Evolutionary conservation across 1,284 basidiomycete genomes (phyloP), one percentile per base, ranked within the genome.

Genomic region (Marasmius oreades): DNA sequence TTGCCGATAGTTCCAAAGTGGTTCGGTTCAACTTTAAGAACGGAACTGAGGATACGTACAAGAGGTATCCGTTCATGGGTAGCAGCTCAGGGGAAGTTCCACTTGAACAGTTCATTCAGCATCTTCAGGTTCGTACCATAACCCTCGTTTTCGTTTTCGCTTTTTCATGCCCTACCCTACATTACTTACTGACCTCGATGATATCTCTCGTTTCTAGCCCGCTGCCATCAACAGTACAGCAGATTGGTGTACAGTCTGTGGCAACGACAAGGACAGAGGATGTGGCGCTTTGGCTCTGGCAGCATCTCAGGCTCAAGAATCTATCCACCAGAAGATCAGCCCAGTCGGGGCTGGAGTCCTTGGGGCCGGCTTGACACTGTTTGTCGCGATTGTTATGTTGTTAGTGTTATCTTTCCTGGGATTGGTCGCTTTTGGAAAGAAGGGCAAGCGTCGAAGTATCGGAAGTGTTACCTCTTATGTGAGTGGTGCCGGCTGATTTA

Each of bases 21-120:
- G 68, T 93, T 51, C 80, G 86, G 31, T 79, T 92, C 70, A 86
- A 84, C 66, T 92, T 93, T 78, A 86, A 87, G 69, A 94, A 94
- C 66, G 90, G 90, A 8, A 86, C 88, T 1, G 70, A 69, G 37
- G 73, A 74, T 26, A 70, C 72, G 44, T 85, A 84, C 65, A 72
- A 77, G 51, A 79, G 78, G 5, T 80, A 88, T 67, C 74, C 76
- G 60, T 85, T 90, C 74, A 76, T 90, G 62, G 82, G 82, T 61
- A 78, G 74, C 5, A 78, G 74, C 5, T 76, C 81, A 4, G 75
- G 70, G n/a, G 83, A 82, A 65, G 73, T 86, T 7, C 78, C 83
- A 8, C 69, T 92, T 24, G 73, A 77, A 10, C 73, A 70, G 0
- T 87, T 92, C 67, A 68, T 81, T 18, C 64, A 76, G 55, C 72